Evolutionary conservation across 2,329 filamentous ascomycete species (phyloP).

Genomic region (Exserohilum rostratum): DNA sequence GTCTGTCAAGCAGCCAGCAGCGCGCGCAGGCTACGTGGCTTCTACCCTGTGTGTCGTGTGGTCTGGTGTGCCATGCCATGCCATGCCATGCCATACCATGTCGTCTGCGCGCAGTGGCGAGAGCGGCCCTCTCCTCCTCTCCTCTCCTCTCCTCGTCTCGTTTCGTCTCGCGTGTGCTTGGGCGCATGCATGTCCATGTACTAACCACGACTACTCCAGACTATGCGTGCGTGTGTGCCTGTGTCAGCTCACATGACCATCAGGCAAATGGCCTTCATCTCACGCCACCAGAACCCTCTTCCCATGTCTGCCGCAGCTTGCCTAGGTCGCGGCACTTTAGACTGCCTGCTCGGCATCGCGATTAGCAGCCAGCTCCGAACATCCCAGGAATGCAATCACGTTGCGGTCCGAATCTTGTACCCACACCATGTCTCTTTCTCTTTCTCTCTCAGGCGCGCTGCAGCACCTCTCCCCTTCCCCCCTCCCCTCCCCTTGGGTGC

Average conservation of each 20-base stretch:
- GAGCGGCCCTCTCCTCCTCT: no score
- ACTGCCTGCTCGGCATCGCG: constrained; percentile 5
- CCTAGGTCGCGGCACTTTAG: constrained; percentile 9
- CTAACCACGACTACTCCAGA: not conserved
- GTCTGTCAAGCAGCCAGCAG: no score
- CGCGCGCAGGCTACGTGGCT: constrained; percentile 19
- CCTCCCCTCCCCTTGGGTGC: not conserved
- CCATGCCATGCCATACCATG: no score
- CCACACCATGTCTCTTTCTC: constrained; percentile 1
- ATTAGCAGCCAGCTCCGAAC: constrained; percentile 2
- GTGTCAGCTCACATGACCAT: not conserved
- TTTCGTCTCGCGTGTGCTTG: no score
- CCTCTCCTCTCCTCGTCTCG: no score
- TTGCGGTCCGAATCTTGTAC: constrained; percentile 8
- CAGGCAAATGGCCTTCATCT: not conserved
- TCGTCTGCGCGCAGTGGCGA: no score
- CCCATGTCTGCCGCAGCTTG: constrained; percentile 1
- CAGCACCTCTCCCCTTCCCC: constrained; percentile 3
- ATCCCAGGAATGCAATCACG: constrained; percentile 9
- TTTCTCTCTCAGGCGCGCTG: not conserved
- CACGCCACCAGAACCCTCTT: not conserved
- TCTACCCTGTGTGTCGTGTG: not conserved
- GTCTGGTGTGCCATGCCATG: no score
- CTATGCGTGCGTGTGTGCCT: no score
- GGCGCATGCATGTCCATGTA: not conserved